Evolutionary conservation across 192 early-diverging fungal species (phyloP), one percentile per base, ranked within the genome.

Genomic region (Coemansia sp.): DNA sequence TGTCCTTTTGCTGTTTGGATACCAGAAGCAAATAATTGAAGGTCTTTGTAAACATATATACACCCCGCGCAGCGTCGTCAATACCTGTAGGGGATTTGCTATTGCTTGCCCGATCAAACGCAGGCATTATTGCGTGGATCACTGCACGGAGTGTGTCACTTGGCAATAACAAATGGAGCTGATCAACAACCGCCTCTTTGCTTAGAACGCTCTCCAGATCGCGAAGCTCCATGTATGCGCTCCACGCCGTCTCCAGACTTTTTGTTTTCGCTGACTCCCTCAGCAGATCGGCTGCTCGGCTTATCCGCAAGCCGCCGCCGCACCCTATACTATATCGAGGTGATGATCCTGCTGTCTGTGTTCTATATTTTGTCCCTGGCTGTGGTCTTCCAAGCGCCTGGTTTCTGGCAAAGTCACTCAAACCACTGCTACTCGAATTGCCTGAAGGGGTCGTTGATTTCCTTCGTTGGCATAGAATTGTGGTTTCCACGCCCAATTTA

Each of bases 41-140:
- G 0, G 73, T 33, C 61, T 81, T 81, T 8, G 69, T 71, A 41
- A 63, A 75, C 63, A 66, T 67, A 36, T 75, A 81, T 29, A 75
- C 60, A 19, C 20, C 40, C 0, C 45, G 66, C 34, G 63, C 73
- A 11, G 74, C 70, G 36, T 59, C 56, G 13, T 73, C 70, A 4
- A 29, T 33, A 5, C 33, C n/a, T 22, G 20, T 45, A 17, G 43
- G 22, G 36, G 55, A 53, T 15, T 9, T 13, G 8, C 23, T 11
- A 14, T 13, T 8, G 32, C n/a, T 48, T 38, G 34, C 35, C 15
- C n/a, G 29, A 23, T n/a, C 61, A 19, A 69, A 65, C 17, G 41
- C 50, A 9, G 78, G 73, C 17, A 74, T 38, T 33, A 71, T 56
- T 8, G 56, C 58, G 11, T 65, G 72, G 54, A 74, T 15, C 13